phyloP scores from a whole-genome alignment of 805 yeast genomes.

The Yamadazyma sp. region DNA sequence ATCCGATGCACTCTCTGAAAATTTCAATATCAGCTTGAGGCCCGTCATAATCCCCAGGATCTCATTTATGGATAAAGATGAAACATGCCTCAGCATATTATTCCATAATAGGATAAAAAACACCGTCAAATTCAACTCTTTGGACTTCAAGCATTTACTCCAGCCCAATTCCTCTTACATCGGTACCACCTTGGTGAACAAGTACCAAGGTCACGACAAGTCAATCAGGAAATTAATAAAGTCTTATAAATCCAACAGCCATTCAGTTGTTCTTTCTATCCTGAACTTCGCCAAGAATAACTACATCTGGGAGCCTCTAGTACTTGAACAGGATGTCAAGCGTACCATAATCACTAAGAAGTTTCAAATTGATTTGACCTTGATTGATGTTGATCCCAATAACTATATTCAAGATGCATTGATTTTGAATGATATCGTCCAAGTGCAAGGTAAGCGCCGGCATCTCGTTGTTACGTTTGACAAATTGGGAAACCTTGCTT shows the following conservation, averaged over 20 bases:
- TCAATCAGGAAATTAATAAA: conserved; percentile 68
- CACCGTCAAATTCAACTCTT: conserved; percentile 28
- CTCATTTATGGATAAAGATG: conserved; percentile 13
- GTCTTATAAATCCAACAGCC: conserved; percentile 41
- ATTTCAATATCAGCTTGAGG: conserved; percentile 8
- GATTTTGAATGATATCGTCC: conserved; percentile 33
- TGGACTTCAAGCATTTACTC: conserved; percentile 16
- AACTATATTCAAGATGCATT: conserved; percentile 30
- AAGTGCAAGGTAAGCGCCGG: conserved; percentile 19
- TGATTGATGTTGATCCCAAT: conserved; percentile 1
- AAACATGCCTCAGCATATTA: conserved; percentile 20
- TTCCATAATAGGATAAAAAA: conserved; percentile 39
- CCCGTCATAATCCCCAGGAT: conserved; percentile 20
- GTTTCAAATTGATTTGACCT: conserved; percentile 25
- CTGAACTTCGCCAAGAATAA: conserved; percentile 40
- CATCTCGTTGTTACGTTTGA: conserved; percentile 35
- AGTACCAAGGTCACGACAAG: conserved; percentile 83
- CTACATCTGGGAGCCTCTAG: conserved; percentile 44
- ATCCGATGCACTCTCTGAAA: conserved; percentile 5
- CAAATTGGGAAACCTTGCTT: conserved; percentile 39
- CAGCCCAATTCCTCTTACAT: conserved; percentile 6
- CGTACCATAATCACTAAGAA: conserved; percentile 33
- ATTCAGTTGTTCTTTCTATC: conserved; percentile 34
- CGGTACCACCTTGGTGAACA: conserved; percentile 32
- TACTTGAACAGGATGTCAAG: conserved; percentile 17